Evolutionary conservation across 345 rosid species (phyloP).

Genomic region (Boechera retrofracta): DNA sequence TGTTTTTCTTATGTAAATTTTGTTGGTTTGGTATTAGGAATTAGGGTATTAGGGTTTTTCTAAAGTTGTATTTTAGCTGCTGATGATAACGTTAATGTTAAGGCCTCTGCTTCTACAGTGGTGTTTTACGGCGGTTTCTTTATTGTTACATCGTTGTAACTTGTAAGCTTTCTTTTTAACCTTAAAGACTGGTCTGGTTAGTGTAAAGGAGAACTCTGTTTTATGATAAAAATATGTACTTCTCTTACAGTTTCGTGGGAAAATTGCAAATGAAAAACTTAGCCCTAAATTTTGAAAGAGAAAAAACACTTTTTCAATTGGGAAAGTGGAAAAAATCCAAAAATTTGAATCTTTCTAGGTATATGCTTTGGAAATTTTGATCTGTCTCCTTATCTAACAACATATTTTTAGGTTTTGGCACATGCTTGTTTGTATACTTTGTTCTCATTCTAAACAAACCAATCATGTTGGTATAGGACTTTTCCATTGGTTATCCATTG

Average conservation of each 20-base stretch:
- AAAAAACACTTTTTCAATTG: no score
- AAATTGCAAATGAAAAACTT: neutral
- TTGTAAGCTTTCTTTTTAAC: constrained; percentile 11
- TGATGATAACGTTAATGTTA: constrained; percentile 29
- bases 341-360: neutral
- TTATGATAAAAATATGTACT: neutral
- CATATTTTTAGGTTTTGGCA: no score
- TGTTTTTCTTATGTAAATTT: constrained; percentile 25
- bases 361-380: no score
- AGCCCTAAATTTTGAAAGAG: neutral
- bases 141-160: constrained; percentile 27
- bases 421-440: neutral
- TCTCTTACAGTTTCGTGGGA: neutral
- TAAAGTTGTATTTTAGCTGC: constrained; percentile 36
- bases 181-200: constrained; percentile 1
- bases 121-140: constrained; percentile 5
- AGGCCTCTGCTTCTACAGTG: neutral
- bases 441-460: neutral
- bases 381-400: no score
- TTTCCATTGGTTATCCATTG: neutral
- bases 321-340: neutral
- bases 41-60: constrained; percentile 1
- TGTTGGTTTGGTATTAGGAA: constrained; percentile 6
- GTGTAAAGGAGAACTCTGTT: constrained; percentile 8
- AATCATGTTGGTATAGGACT: neutral